Conservation (phyloP, 2,329 filamentous ascomycete genomes). For the Leptographium procerum region DNA sequence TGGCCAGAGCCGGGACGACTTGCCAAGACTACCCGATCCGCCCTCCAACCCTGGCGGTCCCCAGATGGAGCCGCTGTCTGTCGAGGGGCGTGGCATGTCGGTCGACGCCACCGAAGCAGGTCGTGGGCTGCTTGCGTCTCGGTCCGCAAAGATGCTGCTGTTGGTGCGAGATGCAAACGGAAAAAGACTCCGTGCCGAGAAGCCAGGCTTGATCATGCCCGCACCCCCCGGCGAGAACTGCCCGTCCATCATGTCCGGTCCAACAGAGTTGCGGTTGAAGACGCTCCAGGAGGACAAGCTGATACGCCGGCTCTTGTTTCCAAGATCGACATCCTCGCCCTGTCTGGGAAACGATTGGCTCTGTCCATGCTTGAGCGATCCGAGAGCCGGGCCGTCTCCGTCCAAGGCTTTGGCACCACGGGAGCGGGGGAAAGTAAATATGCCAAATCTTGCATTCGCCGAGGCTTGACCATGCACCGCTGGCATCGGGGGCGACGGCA, state of each 20-base stretch:
- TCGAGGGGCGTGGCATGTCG: constrained; percentile 65
- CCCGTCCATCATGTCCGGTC: constrained; percentile 30
- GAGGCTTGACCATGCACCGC: constrained; percentile 8
- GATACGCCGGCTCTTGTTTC: constrained; percentile 39
- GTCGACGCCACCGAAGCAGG: constrained; percentile 58
- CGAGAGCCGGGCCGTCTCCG: constrained; percentile 52
- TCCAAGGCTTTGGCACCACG: constrained; percentile 49
- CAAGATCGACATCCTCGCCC: constrained; percentile 43
- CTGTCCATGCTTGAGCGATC: constrained; percentile 58
- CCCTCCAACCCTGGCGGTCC: constrained; percentile 40
- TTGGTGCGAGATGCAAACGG: constrained; percentile 39
- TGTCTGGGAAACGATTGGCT: constrained; percentile 66
- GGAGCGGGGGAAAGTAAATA: constrained; percentile 52
- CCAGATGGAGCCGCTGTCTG: constrained; percentile 67
- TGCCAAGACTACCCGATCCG: constrained; percentile 25
- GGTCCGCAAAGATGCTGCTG: constrained; percentile 35
- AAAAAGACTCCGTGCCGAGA: constrained; percentile 32
- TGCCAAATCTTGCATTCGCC: constrained; percentile 29
- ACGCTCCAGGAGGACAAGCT: constrained; percentile 48
- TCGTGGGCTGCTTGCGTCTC: constrained; percentile 48
- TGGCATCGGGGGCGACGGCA: constrained; percentile 29
- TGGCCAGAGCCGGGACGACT: constrained; percentile 55
- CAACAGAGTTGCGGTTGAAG: constrained; percentile 42
- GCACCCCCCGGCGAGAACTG: constrained; percentile 11
- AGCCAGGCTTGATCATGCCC: constrained; percentile 21